Conservation (phyloP, 2,329 filamentous ascomycete genomes). For the Phaeosphaeriaceae sp. region DNA sequence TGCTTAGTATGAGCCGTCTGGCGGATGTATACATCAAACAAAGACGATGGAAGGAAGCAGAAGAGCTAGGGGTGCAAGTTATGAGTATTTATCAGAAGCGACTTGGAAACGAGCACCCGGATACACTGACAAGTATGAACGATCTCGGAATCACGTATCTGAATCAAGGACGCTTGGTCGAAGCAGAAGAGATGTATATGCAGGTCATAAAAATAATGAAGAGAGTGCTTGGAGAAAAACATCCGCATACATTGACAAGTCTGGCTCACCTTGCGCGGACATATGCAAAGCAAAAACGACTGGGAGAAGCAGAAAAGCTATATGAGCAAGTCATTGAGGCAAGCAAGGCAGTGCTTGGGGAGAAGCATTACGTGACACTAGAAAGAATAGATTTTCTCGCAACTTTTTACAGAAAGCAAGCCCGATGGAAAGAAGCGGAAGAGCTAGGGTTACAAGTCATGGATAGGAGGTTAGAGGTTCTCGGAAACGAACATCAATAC, state of each 20-base stretch:
- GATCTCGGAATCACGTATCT: neutral
- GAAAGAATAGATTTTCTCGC: neutral
- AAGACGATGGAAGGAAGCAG: neutral
- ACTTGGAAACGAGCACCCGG: neutral
- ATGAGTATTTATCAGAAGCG: neutral
- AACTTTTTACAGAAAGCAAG: neutral
- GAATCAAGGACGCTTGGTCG: neutral
- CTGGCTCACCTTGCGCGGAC: neutral
- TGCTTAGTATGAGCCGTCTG: neutral
- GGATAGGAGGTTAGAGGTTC: neutral
- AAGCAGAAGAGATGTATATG: neutral
- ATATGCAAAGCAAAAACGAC: neutral
- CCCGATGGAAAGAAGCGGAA: neutral
- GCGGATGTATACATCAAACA: neutral
- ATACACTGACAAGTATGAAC: neutral
- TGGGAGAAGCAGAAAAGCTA: neutral
- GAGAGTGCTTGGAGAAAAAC: neutral
- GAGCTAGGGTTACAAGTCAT: neutral
- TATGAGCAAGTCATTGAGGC: neutral
- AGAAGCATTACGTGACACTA: neutral
- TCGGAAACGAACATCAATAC: neutral
- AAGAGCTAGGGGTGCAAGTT: neutral
- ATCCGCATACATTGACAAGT: neutral
- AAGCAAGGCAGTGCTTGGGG: neutral
- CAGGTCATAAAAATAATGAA: neutral